Conservation (phyloP, 345 rosid genomes). For the Populus alba region DNA sequence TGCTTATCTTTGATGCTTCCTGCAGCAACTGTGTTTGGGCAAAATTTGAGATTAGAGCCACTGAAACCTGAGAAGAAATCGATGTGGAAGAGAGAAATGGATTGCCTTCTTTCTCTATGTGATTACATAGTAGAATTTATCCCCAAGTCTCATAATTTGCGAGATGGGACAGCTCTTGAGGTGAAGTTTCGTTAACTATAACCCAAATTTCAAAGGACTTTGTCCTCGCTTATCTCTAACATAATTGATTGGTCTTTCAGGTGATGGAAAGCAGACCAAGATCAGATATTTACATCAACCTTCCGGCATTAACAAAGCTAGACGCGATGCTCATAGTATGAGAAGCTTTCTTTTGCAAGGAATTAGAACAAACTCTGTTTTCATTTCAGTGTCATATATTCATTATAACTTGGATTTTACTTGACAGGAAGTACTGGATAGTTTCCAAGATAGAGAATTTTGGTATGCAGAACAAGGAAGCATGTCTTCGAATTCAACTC, state of each 20-base stretch:
- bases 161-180: constrained; percentile 64
- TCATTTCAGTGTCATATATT: not conserved
- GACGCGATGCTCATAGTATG: constrained; percentile 84
- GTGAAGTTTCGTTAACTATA: constrained; percentile 27
- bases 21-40: constrained; percentile 93
- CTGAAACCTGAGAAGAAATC: constrained; percentile 72
- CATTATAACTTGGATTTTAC: not conserved
- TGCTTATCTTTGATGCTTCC: constrained; percentile 3
- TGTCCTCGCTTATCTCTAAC: not conserved
- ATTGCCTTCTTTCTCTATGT: constrained; percentile 78
- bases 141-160: constrained; percentile 56
- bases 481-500: constrained; percentile 61
- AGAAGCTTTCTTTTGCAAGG: not conserved
- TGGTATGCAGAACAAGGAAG: constrained; percentile 95
- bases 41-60: constrained; percentile 77
- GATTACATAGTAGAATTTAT: constrained; percentile 73
- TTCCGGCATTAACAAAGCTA: constrained; percentile 84
- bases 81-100: constrained; percentile 92
- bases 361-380: not conserved
- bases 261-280: constrained; percentile 70
- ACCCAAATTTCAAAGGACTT: not conserved
- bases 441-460: constrained; percentile 74
- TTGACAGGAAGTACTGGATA: constrained; percentile 79
- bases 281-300: constrained; percentile 73
- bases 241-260: constrained; percentile 31